Conservation (phyloP, 129 eudicot species). For the Tagetes patula region DNA sequence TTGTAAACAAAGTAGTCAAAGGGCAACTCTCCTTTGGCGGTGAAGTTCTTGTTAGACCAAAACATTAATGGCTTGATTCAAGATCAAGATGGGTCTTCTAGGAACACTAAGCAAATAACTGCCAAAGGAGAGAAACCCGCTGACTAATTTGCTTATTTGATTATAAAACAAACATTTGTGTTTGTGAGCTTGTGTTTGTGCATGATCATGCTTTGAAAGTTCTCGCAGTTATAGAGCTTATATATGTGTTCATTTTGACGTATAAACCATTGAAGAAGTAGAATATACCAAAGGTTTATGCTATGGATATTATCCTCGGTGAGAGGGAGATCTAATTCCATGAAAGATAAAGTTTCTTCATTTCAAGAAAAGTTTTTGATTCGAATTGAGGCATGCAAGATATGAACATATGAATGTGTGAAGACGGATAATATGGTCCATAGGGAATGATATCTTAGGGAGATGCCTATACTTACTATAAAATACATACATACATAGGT, state of each 20-base stretch:
- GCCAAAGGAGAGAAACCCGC: slow-evolving; percentile 63
- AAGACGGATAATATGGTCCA: slow-evolving; percentile 21
- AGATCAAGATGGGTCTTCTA: neutral
- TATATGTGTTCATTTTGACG: slow-evolving; percentile 22
- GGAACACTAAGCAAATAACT: slow-evolving; percentile 24
- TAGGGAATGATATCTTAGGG: too few species aligned
- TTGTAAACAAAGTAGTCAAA: slow-evolving; percentile 43
- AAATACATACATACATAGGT: neutral
- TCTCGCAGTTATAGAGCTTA: slow-evolving; percentile 6
- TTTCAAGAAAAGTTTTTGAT: slow-evolving; percentile 25
- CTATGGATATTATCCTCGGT: slow-evolving; percentile 41
- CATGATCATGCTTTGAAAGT: slow-evolving; percentile 5
- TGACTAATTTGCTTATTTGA: slow-evolving; percentile 44
- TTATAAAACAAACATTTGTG: neutral
- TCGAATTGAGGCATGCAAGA: slow-evolving; percentile 32
- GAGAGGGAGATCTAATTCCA: slow-evolving; percentile 25
- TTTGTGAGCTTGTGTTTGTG: slow-evolving; percentile 15
- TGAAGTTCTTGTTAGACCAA: neutral
- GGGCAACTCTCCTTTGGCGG: slow-evolving; percentile 92
- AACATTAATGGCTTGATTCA: neutral
- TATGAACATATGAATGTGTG: slow-evolving; percentile 31
- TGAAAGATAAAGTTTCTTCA: slow-evolving; percentile 32
- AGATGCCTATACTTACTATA: slow-evolving; percentile 18
- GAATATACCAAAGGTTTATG: slow-evolving; percentile 47
- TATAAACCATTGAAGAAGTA: slow-evolving; percentile 41